phyloP scores from a whole-genome alignment of 768 basidiomycete species.

The Mycena chlorophos region DNA sequence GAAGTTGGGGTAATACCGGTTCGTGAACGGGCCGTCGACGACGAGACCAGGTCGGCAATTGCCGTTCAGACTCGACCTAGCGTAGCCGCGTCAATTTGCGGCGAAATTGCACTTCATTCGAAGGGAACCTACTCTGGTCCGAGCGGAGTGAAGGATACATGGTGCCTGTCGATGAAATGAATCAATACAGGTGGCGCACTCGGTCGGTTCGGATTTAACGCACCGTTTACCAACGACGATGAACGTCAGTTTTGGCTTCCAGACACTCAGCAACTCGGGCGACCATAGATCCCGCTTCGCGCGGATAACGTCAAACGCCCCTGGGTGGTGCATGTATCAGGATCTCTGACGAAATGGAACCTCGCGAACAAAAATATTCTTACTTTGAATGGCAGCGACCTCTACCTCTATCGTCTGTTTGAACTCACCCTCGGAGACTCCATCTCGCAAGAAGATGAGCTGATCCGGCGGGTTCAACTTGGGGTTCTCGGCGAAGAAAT shows the following conservation, averaged over 20 bases:
- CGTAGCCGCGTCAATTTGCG: too few relatives aligned
- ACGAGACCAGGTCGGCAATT: neutral
- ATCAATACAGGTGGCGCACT: too few relatives aligned
- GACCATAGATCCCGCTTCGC: neutral
- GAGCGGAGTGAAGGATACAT: neutral
- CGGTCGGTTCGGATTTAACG: too few relatives aligned
- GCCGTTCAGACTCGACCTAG: neutral
- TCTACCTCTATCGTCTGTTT: neutral
- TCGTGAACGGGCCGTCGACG: neutral
- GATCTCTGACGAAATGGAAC: neutral
- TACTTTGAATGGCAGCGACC: neutral
- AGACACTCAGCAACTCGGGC: neutral
- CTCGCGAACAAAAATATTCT: neutral
- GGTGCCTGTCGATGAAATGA: neutral
- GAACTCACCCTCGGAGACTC: conserved; percentile 57
- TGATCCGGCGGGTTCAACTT: conserved; percentile 6
- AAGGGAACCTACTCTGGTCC: too few relatives aligned
- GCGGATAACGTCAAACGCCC: neutral
- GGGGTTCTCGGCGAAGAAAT: conserved; percentile 52
- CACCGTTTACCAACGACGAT: neutral
- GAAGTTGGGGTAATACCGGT: neutral
- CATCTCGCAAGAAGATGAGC: conserved; percentile 26
- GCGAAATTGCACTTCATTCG: too few relatives aligned
- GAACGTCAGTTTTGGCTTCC: neutral
- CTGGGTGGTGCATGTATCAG: neutral